A percentile compares a stretch with the other conserved stretches of the same genome.
These are phyloP conservation scores for Hondaea fermentalgiana DNA, from an alignment of 108 stramenopile species.

Conservation along the genomic window DNA sequence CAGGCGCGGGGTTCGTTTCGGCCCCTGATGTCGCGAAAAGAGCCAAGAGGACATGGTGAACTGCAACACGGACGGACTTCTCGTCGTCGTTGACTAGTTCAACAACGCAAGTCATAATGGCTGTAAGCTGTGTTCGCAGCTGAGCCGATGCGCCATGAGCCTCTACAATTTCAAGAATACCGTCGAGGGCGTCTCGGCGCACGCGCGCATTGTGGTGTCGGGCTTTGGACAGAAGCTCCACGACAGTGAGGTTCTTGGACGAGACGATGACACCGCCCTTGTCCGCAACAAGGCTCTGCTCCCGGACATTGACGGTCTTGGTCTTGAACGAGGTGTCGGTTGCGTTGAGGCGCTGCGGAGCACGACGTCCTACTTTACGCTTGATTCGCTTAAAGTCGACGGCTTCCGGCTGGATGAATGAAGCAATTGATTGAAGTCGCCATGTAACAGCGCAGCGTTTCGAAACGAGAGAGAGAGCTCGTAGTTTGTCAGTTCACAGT, in stretches of 20 bases:
- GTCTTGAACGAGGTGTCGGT: conserved; percentile 13
- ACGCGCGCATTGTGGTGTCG: neutral
- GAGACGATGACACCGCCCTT: neutral
- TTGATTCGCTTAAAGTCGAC: conserved; percentile 12
- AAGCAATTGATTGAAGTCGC: no score
- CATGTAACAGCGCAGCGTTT: no score
- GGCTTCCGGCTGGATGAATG: neutral
- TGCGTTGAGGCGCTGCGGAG: neutral
- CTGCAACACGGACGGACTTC: neutral
- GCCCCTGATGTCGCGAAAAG: neutral
- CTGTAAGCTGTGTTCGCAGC: neutral
- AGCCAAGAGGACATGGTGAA: neutral
- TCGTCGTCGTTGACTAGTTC: conserved; percentile 9
- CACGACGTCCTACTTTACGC: neutral
- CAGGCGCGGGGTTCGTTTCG: no score
- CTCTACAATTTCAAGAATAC: neutral
- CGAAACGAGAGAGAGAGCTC: no score
- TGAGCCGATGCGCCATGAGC: neutral
- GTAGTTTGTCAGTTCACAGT: no score
- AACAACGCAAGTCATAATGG: neutral
- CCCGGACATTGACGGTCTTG: neutral
- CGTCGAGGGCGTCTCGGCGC: neutral
- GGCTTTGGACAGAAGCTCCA: neutral
- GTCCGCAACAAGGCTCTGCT: neutral
- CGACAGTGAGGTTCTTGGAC: neutral